Base-by-base conservation (phyloP, 768 basidiomycete genomes). In the Tricholoma terreum region DNA sequence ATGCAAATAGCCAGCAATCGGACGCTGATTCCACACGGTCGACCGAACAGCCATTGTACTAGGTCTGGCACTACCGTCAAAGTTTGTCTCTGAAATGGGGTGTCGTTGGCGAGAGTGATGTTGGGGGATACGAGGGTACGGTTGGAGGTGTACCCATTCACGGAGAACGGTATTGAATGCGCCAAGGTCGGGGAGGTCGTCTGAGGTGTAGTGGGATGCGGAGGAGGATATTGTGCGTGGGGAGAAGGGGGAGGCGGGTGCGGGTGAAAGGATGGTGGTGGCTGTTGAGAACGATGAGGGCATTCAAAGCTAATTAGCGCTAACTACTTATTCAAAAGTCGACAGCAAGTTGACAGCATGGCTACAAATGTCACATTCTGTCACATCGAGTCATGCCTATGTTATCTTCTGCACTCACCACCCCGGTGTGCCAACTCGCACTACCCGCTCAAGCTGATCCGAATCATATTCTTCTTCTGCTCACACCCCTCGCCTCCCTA, bases 171-270 rank as follows among this genome's bases (percentile, higher is more conserved):
- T 77, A 12, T 76, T 81, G 69, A 90, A 90, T 8, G 86, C 85
- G 6, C 89, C 89, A 7, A 90, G 77, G 69, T 89, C 87, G 42
- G 88, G 88, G 57, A 81, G 79, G 67, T 89, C 82, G 64, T 84
- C 83, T 21, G 83, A 82, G 21, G 82, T 84, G 21, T 77, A 75
- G 38, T 80, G 80, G n/a, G 80, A 81, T 55, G 55, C 60, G 10
- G 61, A 60, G 21, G 55, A 34, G 15, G 61, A 54, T 19, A 46
- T 14, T 11, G 59, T 55, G n/a, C 55, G 60, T 3, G 58, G 61
- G 4, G 43, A 48, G 46, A 54, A 42, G 9, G 57, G 52, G 12
- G 50, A 45, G 2, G 45, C 12, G 4, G 57, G 52, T 30, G 46
- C 45, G 11, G 57, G 45, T 4, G 52, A 52, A 6, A 49, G 46